Conservation (phyloP, 225 moss, liverwort and hornwort genomes). For the Ulota crispa region DNA sequence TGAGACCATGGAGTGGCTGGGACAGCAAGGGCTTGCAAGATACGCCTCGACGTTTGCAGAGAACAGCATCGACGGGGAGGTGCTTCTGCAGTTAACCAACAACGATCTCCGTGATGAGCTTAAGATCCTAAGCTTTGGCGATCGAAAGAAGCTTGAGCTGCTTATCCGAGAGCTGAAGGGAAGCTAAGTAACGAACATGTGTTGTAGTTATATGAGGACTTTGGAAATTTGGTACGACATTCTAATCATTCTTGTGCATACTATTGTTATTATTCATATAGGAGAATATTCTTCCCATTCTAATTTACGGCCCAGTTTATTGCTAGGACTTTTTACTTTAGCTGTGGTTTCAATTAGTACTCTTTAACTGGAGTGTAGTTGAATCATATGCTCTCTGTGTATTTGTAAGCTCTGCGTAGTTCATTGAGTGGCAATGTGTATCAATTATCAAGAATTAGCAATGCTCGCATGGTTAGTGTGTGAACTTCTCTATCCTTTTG, state of each 20-base stretch:
- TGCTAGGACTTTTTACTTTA: not conserved
- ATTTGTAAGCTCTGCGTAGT: not conserved
- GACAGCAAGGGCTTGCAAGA: slow-evolving; percentile 59
- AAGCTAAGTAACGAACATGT: slow-evolving; percentile 4
- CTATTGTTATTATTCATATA: not conserved
- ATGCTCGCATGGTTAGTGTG: not conserved
- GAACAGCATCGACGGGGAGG: slow-evolving; percentile 59
- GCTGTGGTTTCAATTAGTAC: not conserved
- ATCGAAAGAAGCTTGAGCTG: slow-evolving; percentile 58
- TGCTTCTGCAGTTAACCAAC: slow-evolving; percentile 59
- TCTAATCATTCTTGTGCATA: slow-evolving; percentile 13
- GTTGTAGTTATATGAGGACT: not conserved
- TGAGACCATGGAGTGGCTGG: slow-evolving; percentile 73
- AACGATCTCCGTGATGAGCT: slow-evolving; percentile 68
- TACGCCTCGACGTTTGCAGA: slow-evolving; percentile 65
- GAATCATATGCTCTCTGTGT: not conserved
- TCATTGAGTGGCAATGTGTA: not conserved
- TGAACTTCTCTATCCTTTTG: not conserved
- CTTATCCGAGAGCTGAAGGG: slow-evolving; percentile 38
- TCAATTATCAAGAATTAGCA: not conserved
- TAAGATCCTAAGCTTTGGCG: slow-evolving; percentile 60
- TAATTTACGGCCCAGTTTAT: not conserved
- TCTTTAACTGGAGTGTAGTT: not conserved
- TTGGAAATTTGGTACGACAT: slow-evolving; percentile 4
- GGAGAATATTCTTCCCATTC: slow-evolving; percentile 4